Conservation (phyloP, 345 rosid genomes). For the Gossypium turneri region DNA sequence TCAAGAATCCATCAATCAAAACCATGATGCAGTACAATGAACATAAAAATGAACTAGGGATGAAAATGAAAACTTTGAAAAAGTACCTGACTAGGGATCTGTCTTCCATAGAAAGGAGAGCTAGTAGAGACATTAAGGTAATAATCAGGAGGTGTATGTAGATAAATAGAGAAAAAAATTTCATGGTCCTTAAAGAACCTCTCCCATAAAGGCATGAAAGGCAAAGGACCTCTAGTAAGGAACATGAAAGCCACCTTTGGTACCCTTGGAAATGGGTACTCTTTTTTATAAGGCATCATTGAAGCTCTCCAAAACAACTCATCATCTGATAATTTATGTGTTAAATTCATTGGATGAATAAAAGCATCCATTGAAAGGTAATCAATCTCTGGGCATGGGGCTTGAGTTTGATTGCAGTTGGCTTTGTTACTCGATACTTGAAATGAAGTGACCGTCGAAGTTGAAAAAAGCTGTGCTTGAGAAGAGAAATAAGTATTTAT, state of each 20-base stretch:
- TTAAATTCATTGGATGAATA: slow-evolving; percentile 45
- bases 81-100: slow-evolving; percentile 77
- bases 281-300: slow-evolving; percentile 58
- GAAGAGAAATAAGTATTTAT: slow-evolving; percentile 56
- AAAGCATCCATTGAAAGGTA: slow-evolving; percentile 50
- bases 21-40: not conserved
- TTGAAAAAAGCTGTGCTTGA: slow-evolving; percentile 38
- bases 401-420: slow-evolving; percentile 25
- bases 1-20: not conserved
- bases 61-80: not conserved
- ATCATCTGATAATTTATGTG: slow-evolving; percentile 53
- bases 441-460: slow-evolving; percentile 29
- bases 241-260: slow-evolving; percentile 90
- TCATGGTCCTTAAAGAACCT: slow-evolving; percentile 69
- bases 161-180: slow-evolving; percentile 53
- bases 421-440: not conserved
- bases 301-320: slow-evolving; percentile 90
- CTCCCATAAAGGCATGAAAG: slow-evolving; percentile 89
- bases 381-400: slow-evolving; percentile 36
- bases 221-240: slow-evolving; percentile 84
- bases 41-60: not conserved
- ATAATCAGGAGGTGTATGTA: slow-evolving; percentile 56
- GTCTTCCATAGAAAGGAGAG: slow-evolving; percentile 61
- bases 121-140: slow-evolving; percentile 48
- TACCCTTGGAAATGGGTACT: slow-evolving; percentile 57